phyloP scores from a whole-genome alignment of 2,329 filamentous ascomycete species.

The Fusarium verticillioides region DNA sequence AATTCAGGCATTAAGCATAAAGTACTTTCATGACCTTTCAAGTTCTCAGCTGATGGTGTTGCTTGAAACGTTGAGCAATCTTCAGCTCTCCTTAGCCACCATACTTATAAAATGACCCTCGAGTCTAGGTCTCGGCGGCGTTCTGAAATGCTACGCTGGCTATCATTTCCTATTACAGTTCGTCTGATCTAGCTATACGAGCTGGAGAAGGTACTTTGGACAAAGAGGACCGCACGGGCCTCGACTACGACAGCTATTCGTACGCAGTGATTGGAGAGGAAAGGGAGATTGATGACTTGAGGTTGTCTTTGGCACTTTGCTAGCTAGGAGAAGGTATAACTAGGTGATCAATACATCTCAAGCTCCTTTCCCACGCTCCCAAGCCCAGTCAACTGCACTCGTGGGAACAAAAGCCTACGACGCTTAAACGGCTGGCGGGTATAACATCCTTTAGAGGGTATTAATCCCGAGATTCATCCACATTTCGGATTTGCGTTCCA shows the following conservation, averaged over 20 bases:
- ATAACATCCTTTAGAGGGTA: background rate
- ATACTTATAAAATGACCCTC: too few species aligned
- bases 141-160: background rate
- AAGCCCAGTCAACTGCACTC: background rate
- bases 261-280: background rate
- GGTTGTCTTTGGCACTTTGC: background rate
- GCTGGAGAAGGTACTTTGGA: background rate
- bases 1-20: too few species aligned
- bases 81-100: background rate
- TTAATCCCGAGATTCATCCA: background rate
- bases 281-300: background rate
- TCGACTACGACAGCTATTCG: background rate
- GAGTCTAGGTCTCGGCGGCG: too few species aligned
- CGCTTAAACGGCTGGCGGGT: background rate
- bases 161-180: background rate
- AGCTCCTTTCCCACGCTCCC: too few species aligned
- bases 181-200: background rate
- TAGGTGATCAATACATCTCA: background rate
- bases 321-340: too few species aligned
- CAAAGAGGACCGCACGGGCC: background rate
- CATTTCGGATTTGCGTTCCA: background rate
- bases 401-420: too few species aligned
- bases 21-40: too few species aligned
- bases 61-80: accelerated
- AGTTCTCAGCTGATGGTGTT: background rate